These are phyloP conservation scores for Ustilago lituana DNA, from an alignment of 1,284 basidiomycete species.

Conservation along the genomic window DNA sequence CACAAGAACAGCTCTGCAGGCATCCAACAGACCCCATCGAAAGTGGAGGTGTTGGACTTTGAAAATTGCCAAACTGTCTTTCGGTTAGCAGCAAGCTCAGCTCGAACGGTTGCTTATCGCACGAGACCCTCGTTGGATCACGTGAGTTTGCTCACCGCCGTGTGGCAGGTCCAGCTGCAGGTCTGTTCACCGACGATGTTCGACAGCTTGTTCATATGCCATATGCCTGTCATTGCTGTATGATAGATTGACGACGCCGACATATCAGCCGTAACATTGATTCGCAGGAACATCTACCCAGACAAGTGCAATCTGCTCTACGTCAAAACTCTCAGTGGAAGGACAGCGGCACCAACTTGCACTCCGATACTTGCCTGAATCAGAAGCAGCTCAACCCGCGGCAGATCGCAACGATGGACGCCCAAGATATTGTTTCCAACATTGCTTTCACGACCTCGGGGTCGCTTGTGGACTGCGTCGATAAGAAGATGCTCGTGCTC, in stretches of 20 bases:
- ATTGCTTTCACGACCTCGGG: constrained; percentile 67
- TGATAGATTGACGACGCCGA: neutral
- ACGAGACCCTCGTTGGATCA: constrained; percentile 10
- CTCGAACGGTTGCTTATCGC: constrained; percentile 10
- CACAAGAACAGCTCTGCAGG: constrained; percentile 6
- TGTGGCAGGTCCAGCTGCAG: constrained; percentile 3
- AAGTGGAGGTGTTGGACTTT: constrained; percentile 36
- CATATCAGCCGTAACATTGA: neutral
- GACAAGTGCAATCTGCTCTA: too few species aligned
- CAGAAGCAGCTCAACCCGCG: too few species aligned
- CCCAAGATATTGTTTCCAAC: constrained; percentile 62
- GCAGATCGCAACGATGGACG: constrained; percentile 48
- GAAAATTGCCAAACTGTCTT: too few species aligned
- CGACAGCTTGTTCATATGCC: too few species aligned
- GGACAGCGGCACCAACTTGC: too few species aligned
- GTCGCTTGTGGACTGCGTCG: constrained; percentile 64
- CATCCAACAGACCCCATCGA: neutral
- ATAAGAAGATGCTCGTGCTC: constrained; percentile 94
- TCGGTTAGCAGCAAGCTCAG: too few species aligned
- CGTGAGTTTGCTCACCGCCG: constrained; percentile 14
- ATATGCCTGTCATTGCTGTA: too few species aligned
- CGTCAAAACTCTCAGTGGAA: too few species aligned
- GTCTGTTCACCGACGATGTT: too few species aligned
- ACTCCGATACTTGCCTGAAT: too few species aligned
- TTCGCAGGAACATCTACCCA: neutral